Evolutionary conservation across 768 basidiomycete species (phyloP).

Genomic region (Hericium alpestre): DNA sequence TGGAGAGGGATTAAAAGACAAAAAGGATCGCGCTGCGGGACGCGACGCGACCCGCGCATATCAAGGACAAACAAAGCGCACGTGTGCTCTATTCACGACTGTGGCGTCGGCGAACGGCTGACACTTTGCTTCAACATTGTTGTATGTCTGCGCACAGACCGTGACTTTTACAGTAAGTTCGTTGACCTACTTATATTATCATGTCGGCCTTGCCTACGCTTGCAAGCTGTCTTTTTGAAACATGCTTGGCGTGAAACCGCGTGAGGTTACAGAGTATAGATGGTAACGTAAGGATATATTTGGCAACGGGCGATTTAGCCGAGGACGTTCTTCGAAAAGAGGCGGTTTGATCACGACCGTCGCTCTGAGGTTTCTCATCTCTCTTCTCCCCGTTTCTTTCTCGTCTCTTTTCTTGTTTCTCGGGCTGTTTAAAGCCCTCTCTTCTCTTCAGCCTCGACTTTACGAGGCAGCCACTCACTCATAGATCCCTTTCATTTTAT

Average conservation of each 20-base stretch:
- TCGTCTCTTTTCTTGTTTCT: not conserved
- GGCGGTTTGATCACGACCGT: too few species aligned
- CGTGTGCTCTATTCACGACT: too few species aligned
- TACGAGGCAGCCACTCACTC: constrained; percentile 6
- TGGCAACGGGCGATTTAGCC: not conserved
- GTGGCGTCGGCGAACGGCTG: too few species aligned
- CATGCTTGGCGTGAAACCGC: not conserved
- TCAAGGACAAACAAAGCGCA: not conserved
- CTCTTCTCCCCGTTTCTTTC: constrained; percentile 1
- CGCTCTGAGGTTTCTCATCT: not conserved
- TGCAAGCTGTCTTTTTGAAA: not conserved
- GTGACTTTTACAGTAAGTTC: too few species aligned
- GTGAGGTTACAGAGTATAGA: not conserved
- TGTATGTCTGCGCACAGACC: too few species aligned
- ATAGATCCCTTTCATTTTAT: constrained; percentile 2
- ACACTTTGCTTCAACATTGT: too few species aligned
- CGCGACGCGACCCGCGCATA: constrained; percentile 1
- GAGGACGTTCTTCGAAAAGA: too few species aligned
- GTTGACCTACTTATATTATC: not conserved
- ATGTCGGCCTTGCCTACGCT: not conserved
- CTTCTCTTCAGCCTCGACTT: not conserved
- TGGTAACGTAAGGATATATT: not conserved
- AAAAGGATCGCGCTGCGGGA: not conserved
- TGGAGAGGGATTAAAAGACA: not conserved
- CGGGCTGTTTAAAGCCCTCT: not conserved